A percentile compares a stretch with the other conserved stretches of the same genome.
These are phyloP conservation scores for Trichophyton equinum DNA, from an alignment of 2,329 filamentous ascomycete species.

Conservation along the genomic window DNA sequence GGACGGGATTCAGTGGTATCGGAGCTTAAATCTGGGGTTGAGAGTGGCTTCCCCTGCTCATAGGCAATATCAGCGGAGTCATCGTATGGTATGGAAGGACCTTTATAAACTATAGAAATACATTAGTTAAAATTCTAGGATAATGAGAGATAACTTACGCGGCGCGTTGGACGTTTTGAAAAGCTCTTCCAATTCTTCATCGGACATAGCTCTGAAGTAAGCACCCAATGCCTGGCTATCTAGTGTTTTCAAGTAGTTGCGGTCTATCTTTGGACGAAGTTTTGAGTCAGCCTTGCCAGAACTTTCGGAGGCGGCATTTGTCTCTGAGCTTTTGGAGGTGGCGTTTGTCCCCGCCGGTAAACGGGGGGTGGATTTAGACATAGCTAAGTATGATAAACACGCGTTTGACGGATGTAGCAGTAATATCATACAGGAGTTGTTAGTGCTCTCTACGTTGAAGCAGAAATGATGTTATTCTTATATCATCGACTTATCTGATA, in stretches of 20 bases:
- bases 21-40: not conserved
- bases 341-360: not conserved
- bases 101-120: not conserved
- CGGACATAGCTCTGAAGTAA: not conserved
- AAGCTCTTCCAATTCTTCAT: not conserved
- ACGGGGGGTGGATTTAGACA: not conserved
- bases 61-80: not conserved
- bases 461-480: not conserved
- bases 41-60: not conserved
- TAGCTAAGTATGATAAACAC: not conserved
- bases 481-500: not conserved
- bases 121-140: not conserved
- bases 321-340: not conserved
- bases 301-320: not conserved
- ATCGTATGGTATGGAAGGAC: constrained; percentile 1
- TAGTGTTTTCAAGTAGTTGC: not conserved
- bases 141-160: not conserved
- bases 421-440: not conserved
- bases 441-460: not conserved
- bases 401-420: not conserved
- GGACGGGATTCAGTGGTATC: no score
- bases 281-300: not conserved
- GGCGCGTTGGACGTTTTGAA: not conserved
- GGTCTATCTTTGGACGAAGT: not conserved
- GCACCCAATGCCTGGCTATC: not conserved